Evolutionary conservation across 768 basidiomycete genomes (phyloP).

Genomic region (Tulasnella sp.): DNA sequence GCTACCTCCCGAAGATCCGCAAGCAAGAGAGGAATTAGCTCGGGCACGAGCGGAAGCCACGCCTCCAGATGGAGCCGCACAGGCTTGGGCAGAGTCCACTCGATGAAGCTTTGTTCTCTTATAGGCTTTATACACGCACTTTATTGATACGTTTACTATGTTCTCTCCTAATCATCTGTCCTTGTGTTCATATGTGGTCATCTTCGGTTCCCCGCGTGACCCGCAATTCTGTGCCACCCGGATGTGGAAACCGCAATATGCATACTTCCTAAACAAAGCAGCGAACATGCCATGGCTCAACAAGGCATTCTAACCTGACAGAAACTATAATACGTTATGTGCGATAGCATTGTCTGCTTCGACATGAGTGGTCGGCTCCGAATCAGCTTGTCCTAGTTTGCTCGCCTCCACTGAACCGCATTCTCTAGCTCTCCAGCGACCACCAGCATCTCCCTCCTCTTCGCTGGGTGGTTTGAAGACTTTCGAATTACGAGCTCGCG

Average conservation of each 20-base stretch:
- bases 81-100: constrained; percentile 9
- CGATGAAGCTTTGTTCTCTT: neutral
- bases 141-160: neutral
- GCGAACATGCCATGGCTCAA: neutral
- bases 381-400: neutral
- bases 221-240: neutral
- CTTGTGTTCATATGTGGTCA: neutral
- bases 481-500: neutral
- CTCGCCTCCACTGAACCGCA: neutral
- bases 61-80: constrained; percentile 19
- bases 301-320: neutral
- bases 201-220: too few species aligned
- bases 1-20: constrained; percentile 50
- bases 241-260: neutral
- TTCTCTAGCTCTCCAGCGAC: neutral
- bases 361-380: constrained; percentile 15
- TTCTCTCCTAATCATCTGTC: neutral
- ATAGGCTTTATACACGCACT: neutral
- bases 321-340: neutral
- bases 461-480: neutral
- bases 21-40: constrained; percentile 32
- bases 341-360: neutral
- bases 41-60: constrained; percentile 24
- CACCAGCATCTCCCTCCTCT: neutral
- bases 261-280: neutral